Evolutionary conservation across 805 yeast genomes (phyloP).

Genomic region (Blastobotrys parvus): DNA sequence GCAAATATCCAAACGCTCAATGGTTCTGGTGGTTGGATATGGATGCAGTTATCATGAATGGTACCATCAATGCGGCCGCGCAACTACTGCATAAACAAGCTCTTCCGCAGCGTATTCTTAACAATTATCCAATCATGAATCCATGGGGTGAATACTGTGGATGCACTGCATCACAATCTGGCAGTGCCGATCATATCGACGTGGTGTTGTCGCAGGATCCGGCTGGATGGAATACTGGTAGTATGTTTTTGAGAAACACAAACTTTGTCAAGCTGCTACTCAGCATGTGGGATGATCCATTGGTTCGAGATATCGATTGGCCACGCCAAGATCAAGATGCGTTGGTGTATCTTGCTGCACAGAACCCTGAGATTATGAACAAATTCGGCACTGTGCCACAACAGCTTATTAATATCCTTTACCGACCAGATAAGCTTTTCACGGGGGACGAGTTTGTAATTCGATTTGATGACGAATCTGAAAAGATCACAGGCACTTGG

Average conservation of each 20-base stretch:
- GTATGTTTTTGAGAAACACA: slow-evolving; percentile 23
- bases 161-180: too few relatives aligned
- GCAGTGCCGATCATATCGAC: slow-evolving; percentile 18
- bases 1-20: slow-evolving; percentile 25
- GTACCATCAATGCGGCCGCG: slow-evolving; percentile 19
- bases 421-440: too few relatives aligned
- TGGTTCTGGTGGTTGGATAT: slow-evolving; percentile 33
- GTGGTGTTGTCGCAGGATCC: slow-evolving; percentile 23
- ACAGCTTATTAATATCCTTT: slow-evolving; percentile 23
- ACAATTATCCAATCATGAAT: slow-evolving; percentile 15
- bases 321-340: slow-evolving; percentile 22
- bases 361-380: slow-evolving; percentile 15
- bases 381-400: slow-evolving; percentile 27
- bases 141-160: too few relatives aligned
- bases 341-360: slow-evolving; percentile 12
- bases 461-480: too few relatives aligned
- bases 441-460: too few relatives aligned
- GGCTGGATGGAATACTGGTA: slow-evolving; percentile 27
- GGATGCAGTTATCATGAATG: slow-evolving; percentile 28
- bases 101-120: slow-evolving; percentile 17
- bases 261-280: slow-evolving; percentile 18
- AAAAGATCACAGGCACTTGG: too few relatives aligned
- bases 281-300: slow-evolving; percentile 20
- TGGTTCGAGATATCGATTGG: neutral
- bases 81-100: slow-evolving; percentile 23